A percentile compares a stretch with the other conserved stretches of the same genome.
Conservation (phyloP, 331 rosid species). For the Ulmus americana region DNA sequence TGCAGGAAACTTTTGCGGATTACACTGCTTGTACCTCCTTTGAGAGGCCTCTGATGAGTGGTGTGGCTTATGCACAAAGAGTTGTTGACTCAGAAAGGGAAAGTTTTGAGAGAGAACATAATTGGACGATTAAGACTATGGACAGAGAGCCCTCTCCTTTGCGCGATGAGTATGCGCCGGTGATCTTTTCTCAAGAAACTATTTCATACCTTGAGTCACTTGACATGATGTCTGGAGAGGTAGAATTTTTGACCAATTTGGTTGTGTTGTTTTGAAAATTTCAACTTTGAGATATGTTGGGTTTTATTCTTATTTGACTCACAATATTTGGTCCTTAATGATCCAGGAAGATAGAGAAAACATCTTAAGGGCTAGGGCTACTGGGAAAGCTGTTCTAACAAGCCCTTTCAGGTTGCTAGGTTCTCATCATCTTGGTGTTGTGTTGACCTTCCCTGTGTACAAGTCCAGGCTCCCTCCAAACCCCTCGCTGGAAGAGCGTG, state of each 20-base stretch:
- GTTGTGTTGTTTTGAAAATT: constrained; percentile 1
- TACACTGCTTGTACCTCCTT: constrained; percentile 93
- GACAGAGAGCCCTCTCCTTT: constrained; percentile 63
- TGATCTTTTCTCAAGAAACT: constrained; percentile 86
- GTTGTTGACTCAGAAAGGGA: constrained; percentile 71
- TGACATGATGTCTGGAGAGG: constrained; percentile 99
- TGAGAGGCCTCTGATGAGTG: constrained; percentile 90
- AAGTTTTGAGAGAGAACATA: constrained; percentile 72
- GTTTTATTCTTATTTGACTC: constrained; percentile 11
- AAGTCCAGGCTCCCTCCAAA: constrained; percentile 66
- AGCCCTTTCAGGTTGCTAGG: constrained; percentile 84
- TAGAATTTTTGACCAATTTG: constrained; percentile 18
- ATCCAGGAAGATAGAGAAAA: constrained; percentile 91
- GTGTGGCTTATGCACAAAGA: constrained; percentile 92
- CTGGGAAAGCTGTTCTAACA: constrained; percentile 94
- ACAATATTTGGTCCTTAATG: constrained; percentile 15
- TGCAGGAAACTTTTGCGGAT: constrained; percentile 88
- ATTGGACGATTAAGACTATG: constrained; percentile 95
- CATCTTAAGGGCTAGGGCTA: constrained; percentile 91
- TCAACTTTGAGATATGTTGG: not conserved
- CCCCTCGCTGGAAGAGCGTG: constrained; percentile 64
- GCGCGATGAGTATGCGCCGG: constrained; percentile 96
- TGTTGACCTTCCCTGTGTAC: constrained; percentile 93
- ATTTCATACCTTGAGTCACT: constrained; percentile 76
- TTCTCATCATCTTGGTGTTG: constrained; percentile 98